phyloP scores from a whole-genome alignment of 1,284 basidiomycete genomes.

The Mycosarcoma mackinlayi region DNA sequence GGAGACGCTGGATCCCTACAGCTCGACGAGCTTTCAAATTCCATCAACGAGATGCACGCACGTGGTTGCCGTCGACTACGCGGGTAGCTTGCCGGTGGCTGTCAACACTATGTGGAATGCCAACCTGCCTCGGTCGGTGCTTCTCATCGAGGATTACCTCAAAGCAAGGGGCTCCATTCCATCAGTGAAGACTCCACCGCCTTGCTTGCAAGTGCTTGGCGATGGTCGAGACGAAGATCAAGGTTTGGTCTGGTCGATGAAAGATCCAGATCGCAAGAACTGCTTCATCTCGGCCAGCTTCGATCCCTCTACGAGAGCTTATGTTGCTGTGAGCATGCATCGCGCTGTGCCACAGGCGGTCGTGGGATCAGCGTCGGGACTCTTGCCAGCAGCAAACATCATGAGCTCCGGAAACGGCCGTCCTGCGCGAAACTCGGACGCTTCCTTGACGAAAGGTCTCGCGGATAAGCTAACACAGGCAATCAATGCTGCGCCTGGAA shows the following conservation, averaged over 20 bases:
- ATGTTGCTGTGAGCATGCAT: conserved; percentile 35
- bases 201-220: conserved; percentile 58
- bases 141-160: conserved; percentile 65
- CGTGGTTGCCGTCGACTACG: conserved; percentile 87
- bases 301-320: conserved; percentile 31
- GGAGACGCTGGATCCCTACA: conserved; percentile 96
- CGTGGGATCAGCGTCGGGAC: conserved; percentile 4
- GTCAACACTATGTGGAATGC: conserved; percentile 90
- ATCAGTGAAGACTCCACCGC: conserved; percentile 54
- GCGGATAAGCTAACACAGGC: conserved; percentile 38
- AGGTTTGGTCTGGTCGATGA: conserved; percentile 42
- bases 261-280: conserved; percentile 38
- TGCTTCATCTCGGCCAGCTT: conserved; percentile 49
- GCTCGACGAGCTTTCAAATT: conserved; percentile 91
- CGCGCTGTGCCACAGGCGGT: conserved; percentile 8
- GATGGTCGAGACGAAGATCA: conserved; percentile 63
- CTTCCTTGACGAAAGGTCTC: conserved; percentile 43
- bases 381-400: conserved; percentile 34
- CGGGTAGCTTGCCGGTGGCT: conserved; percentile 84
- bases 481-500: conserved; percentile 35
- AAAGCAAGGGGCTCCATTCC: conserved; percentile 65
- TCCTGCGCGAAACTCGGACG: conserved; percentile 41
- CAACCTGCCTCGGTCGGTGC: conserved; percentile 64
- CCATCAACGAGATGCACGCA: conserved; percentile 92
- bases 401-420: conserved; percentile 16